phyloP scores from a whole-genome alignment of 1,139 yeast genomes.

The Taphrina confusa region DNA sequence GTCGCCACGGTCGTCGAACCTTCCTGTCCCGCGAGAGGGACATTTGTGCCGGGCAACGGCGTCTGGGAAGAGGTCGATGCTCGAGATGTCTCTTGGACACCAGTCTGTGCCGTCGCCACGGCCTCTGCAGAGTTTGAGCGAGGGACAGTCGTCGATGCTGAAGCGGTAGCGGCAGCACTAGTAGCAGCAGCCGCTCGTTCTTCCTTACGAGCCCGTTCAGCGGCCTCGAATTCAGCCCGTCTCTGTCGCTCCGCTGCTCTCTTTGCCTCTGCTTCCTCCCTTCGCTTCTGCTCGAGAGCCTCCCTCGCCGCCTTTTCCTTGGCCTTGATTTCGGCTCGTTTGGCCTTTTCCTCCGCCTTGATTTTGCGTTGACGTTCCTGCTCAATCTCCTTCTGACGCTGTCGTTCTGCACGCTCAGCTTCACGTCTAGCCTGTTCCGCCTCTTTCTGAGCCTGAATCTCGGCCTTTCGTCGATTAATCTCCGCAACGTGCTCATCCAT shows the following conservation, averaged over 20 bases:
- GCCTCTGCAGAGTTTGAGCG: constrained; percentile 29
- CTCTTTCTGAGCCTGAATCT: constrained; percentile 19
- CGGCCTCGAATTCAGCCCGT: constrained; percentile 11
- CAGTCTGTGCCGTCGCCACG: constrained; percentile 23
- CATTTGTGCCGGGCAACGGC: constrained; percentile 29
- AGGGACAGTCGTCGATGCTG: constrained; percentile 3
- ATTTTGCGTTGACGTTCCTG: constrained; percentile 26
- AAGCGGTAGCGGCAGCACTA: not conserved
- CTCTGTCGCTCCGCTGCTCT: constrained; percentile 19
- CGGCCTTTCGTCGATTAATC: constrained; percentile 32
- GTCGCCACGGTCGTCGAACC: not conserved
- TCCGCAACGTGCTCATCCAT: constrained; percentile 34
- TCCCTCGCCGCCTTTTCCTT: constrained; percentile 21
- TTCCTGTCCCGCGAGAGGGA: constrained; percentile 23
- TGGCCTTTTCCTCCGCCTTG: constrained; percentile 21
- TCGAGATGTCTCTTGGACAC: not conserved
- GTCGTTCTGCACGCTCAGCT: constrained; percentile 27
- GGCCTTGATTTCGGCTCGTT: constrained; percentile 16
- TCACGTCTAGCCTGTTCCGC: constrained; percentile 27
- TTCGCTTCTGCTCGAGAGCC: constrained; percentile 14
- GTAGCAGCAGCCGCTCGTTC: not conserved
- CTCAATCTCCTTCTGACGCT: constrained; percentile 26
- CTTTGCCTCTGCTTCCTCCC: constrained; percentile 20
- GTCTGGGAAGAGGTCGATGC: constrained; percentile 1
- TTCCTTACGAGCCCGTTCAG: constrained; percentile 4